Base-by-base conservation (phyloP, 2,329 filamentous ascomycete species). In the Apiospora hydei region DNA sequence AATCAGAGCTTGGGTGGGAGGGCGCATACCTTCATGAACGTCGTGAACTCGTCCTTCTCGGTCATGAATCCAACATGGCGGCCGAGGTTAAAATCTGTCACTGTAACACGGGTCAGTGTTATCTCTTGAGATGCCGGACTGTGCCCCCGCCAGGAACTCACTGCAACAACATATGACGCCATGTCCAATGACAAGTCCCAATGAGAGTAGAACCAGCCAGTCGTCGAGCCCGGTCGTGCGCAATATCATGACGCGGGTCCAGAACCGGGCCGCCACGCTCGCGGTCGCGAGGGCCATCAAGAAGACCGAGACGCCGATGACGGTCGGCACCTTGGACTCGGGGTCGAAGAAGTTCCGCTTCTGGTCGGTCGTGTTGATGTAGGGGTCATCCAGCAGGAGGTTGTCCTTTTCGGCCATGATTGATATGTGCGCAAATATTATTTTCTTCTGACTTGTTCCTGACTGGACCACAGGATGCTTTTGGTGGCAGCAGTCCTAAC, bases 21-120 rank as follows among this genome's bases (percentile, higher is more conserved):
- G 1, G 26, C 26, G 47, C 61, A 47, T 44, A 68, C 69, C 68
- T 57, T 11, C 16, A 70, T 11, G 47, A 53, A 72, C 21, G 43
- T 30, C 0, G 3, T 34, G 26, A 70, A 24, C 30, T 44, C 71
- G 8, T 51, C 24, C 6, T 69, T 61, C 14, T 14, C 13, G 7
- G 61, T n/a, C 61, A 72, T 18, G 30, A 46, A 26, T 14, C 71
- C 69, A 11, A 72, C 49, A 41, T 72, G 71, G 13, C 46, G 38
- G 14, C 71, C 71, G 44, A 69, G 67, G 57, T 64, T 64, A 18
- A 24, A 7, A 10, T 14, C 46, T 10, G 41, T 47, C 30, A 72
- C 41, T 70, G 73, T 70, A 44, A 44, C 14, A 3, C 2, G 1
- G 51, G 53, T 24, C 10, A 51, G 14, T 3, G 16, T 77, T 1